Percentiles rank a stretch among this genome's conserved stretches.
Conservation (phyloP, 441 rosid genomes). For the Pelargonium citronellum region DNA sequence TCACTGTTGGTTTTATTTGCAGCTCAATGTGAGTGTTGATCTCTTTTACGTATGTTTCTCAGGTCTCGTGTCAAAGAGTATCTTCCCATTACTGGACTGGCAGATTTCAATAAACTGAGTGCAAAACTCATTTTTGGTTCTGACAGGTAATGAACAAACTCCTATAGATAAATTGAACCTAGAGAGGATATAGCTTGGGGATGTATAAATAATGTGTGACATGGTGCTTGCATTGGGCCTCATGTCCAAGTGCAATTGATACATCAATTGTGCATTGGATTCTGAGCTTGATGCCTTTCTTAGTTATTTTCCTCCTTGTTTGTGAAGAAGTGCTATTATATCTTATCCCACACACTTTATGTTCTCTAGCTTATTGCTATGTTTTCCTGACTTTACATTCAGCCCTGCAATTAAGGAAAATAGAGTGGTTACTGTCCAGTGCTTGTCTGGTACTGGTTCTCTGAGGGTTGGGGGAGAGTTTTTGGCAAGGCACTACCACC, state of each 20-base stretch:
- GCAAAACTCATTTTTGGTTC: constrained; percentile 29
- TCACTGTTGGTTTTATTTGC: background rate
- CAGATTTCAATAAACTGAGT: constrained; percentile 26
- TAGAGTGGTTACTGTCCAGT: constrained; percentile 25
- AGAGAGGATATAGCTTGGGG: background rate
- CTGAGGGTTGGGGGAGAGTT: constrained; percentile 27
- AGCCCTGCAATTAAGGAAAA: constrained; percentile 26
- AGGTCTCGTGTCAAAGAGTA: constrained; percentile 26
- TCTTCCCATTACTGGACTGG: constrained; percentile 25
- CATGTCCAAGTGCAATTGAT: too few relatives aligned
- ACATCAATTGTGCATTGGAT: background rate
- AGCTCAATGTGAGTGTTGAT: background rate
- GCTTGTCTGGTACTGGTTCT: constrained; percentile 28
- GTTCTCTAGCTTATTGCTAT: background rate
- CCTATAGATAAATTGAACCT: background rate
- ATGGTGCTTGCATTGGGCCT: background rate
- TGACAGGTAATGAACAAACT: constrained; percentile 20
- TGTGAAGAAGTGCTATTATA: background rate
- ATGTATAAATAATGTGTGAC: background rate
- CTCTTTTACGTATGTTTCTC: background rate
- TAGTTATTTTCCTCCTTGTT: background rate
- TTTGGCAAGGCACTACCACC: constrained; percentile 22
- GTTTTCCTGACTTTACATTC: constrained; percentile 1
- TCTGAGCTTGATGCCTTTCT: background rate
- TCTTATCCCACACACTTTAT: background rate